These are phyloP conservation scores for Zygotorulaspora sp. DNA, from an alignment of 805 yeast genomes.

Conservation along the genomic window DNA sequence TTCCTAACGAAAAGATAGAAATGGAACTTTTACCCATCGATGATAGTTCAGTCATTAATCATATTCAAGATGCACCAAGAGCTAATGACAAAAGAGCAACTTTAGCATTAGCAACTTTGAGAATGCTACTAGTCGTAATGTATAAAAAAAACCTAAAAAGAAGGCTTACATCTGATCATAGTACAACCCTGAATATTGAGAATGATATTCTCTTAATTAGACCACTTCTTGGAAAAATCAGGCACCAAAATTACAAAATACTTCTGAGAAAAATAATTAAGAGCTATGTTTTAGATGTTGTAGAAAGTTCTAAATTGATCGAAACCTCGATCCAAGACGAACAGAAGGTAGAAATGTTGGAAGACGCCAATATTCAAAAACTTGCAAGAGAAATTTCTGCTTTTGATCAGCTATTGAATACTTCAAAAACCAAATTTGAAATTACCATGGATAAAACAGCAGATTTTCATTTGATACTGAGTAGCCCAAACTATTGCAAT, in stretches of 20 bases:
- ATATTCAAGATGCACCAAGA: conserved; percentile 42
- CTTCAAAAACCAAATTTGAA: conserved; percentile 23
- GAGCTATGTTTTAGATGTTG: conserved; percentile 23
- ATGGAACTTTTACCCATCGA: conserved; percentile 54
- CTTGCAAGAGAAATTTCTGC: conserved; percentile 25
- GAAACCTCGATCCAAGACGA: conserved; percentile 3
- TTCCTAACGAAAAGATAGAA: conserved; percentile 63
- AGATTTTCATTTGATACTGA: conserved; percentile 16
- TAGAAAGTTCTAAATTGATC: conserved; percentile 16
- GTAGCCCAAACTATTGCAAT: conserved; percentile 34
- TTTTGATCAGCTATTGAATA: conserved; percentile 22
- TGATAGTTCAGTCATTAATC: conserved; percentile 34
- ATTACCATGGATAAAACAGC: conserved; percentile 16
- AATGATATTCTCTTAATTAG: conserved; percentile 27
- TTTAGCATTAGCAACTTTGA: conserved; percentile 31
- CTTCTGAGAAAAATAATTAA: conserved; percentile 28
- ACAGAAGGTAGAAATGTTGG: neutral
- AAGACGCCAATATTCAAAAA: conserved; percentile 24
- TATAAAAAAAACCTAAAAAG: conserved; percentile 37
- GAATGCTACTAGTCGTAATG: conserved; percentile 36
- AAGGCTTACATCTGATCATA: conserved; percentile 20
- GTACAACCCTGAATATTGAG: conserved; percentile 9
- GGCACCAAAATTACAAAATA: conserved; percentile 31
- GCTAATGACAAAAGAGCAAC: conserved; percentile 38
- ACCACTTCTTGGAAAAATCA: conserved; percentile 33